Conservation (phyloP, 139 green algal species). For the Picochlorum sp. region DNA sequence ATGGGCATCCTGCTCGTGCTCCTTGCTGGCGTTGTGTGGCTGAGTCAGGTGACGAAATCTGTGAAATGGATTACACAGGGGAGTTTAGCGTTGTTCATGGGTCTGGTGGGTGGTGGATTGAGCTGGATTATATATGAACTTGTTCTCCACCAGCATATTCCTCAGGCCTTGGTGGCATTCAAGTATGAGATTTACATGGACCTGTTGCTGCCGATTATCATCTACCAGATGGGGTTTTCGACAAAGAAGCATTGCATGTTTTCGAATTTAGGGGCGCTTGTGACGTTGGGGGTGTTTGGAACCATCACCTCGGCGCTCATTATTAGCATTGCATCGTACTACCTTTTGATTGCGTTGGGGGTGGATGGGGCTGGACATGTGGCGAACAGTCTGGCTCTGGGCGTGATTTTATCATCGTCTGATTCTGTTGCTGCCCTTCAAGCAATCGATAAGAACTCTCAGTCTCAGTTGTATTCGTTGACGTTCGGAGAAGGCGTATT, state of each 20-base stretch:
- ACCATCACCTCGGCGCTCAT: constrained; percentile 41
- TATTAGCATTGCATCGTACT: background rate
- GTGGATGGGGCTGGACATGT: constrained; percentile 1
- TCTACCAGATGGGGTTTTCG: constrained; percentile 69
- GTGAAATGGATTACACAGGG: constrained; percentile 21
- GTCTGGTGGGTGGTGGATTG: constrained; percentile 19
- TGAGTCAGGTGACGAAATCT: background rate
- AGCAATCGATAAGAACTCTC: constrained; percentile 39
- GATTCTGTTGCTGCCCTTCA: constrained; percentile 84
- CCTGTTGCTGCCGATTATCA: constrained; percentile 70
- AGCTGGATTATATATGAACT: constrained; percentile 32
- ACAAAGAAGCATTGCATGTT: constrained; percentile 81
- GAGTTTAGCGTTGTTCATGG: constrained; percentile 32
- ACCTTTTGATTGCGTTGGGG: background rate
- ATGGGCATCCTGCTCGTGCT: background rate
- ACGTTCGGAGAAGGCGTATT: constrained; percentile 91
- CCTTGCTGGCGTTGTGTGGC: background rate
- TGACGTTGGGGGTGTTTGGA: constrained; percentile 52
- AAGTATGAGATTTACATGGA: constrained; percentile 49
- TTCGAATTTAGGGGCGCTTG: constrained; percentile 59
- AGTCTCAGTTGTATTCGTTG: constrained; percentile 71
- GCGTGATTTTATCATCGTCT: constrained; percentile 79
- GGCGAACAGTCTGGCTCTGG: constrained; percentile 61
- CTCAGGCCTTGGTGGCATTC: constrained; percentile 40
- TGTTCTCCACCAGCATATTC: constrained; percentile 36